Conservation (phyloP, 805 yeast species). For the Starmerella stellata region DNA sequence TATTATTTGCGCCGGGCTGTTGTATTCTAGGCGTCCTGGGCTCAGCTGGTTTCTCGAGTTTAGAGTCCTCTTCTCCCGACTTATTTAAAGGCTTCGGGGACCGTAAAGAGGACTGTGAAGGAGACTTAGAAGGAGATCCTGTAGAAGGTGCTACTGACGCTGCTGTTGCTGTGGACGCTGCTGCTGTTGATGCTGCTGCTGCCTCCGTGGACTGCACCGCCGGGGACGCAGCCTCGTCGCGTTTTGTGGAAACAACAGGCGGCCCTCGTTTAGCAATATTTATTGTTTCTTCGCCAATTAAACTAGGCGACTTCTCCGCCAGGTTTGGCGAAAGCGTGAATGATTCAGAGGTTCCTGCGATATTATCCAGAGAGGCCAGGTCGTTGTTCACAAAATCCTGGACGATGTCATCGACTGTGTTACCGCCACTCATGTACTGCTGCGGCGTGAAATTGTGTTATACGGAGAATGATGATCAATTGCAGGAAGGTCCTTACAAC, state of each 20-base stretch:
- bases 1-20: too few relatives aligned
- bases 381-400: constrained; percentile 21
- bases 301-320: constrained; percentile 10
- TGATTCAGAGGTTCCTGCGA: constrained; percentile 16
- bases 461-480: neutral
- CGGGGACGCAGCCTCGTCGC: neutral
- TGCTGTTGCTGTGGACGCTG: too few relatives aligned
- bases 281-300: neutral
- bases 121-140: too few relatives aligned
- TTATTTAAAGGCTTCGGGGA: too few relatives aligned
- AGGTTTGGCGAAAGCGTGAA: constrained; percentile 15
- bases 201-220: neutral
- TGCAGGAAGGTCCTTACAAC: too few relatives aligned
- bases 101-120: too few relatives aligned
- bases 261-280: constrained; percentile 1
- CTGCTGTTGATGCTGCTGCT: neutral
- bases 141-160: too few relatives aligned
- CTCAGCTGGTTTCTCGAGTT: too few relatives aligned
- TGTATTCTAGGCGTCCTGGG: too few relatives aligned
- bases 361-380: constrained; percentile 20
- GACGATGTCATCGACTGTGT: constrained; percentile 20
- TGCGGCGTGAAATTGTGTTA: neutral
- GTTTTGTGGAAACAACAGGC: neutral
- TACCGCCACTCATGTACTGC: constrained; percentile 7
- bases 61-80: too few relatives aligned